Evolutionary conservation across 225 moss, liverwort and hornwort genomes (phyloP), one percentile per base, ranked within the genome.

Genomic region (Pleurozium schreberi): DNA sequence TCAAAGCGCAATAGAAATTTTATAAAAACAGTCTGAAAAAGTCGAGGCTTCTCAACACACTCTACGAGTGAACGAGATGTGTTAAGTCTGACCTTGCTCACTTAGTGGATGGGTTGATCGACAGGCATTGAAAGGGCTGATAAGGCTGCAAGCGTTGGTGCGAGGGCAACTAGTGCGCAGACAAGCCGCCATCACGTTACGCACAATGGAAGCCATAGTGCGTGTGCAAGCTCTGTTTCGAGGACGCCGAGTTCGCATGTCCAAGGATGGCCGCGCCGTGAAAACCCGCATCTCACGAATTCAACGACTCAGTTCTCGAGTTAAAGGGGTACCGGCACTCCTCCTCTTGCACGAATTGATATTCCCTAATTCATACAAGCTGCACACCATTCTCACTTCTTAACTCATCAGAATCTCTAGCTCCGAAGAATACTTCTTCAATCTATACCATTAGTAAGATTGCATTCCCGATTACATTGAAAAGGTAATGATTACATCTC

Each of bases 81-180:
- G 31, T 80, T 40, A 50, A 38, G 65, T n/a, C 66, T 81, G 53
- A 89, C 73, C 65, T 83, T 70, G 18, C 27, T 52, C 15, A 68
- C 74, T 63, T 8, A 55, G 40, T 75, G 75, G 60, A 30, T 58
- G 25, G 55, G 30, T 88, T 34, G 62, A 61, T 33, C 74, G 27
- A 77, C 87, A 94, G 94, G 94, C 93, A 58, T 82, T 92, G 81
- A 90, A 86, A 89, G 93, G 91, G 43, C 85, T 94, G 89, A 79
- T 94, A 14, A 92, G 89, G 84, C 84, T 94, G 55, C 94, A 94
- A 87, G 93, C 94, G 31, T 62, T 93, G 76, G 92, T 90, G 30
- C 94, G 93, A 63, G 94, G 94, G 34, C 92, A 92, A 55, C 88
- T 86, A n/a, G 93, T 94, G 89, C 91, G 94, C 63, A 93, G 86